Base-by-base conservation (phyloP, 139 green algal genomes). In the Tetratostichococcus sp. region DNA sequence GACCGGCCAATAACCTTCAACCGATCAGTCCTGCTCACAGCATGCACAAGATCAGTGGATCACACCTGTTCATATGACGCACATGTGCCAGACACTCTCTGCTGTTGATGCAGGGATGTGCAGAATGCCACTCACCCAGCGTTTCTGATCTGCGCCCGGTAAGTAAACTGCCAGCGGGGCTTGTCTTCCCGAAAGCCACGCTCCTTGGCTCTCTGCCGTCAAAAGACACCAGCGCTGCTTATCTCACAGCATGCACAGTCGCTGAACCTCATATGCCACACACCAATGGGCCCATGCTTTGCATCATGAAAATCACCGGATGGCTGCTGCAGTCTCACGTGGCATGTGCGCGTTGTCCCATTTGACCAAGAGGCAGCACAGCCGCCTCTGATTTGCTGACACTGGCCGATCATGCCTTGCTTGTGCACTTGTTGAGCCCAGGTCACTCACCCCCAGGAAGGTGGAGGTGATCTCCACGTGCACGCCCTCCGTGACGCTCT, bases 141-240 rank as follows among this genome's bases (percentile, higher is more conserved):
- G 43, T 87, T 87, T 11, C 50, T 68, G 4, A 87, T 73, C 0
- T 79, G 59, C 19, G 82, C 42, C 19, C 82, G 72, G 31, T 86
- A 86, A 2, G 76, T 79, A 58, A 57, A 83, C 23, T 67, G 21
- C 2, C 79, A 82, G 1, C 34, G 30, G 5, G 70, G 67, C 19
- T 43, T 28, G 19, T 68, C 70, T 81, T 72, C 43, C 78, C 78
- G 23, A 57, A 69, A 25, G 26, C 6, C 5, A 6, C 74, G 62
- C 21, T 68, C 76, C 30, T 11, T 76, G 33, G 35, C 65, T 34
- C 80, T 35, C 17, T 71, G 43, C 16, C 76, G 21, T 58, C 8
- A 26, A 25, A 14, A 6, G 16, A 30, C 67, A 57, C 17, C 31
- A 50, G 6, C 5, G n/a, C 11, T 50, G 11, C 32, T 25, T 17